Conservation (phyloP, 2,329 filamentous ascomycete species). For the Bipolaris cookei region DNA sequence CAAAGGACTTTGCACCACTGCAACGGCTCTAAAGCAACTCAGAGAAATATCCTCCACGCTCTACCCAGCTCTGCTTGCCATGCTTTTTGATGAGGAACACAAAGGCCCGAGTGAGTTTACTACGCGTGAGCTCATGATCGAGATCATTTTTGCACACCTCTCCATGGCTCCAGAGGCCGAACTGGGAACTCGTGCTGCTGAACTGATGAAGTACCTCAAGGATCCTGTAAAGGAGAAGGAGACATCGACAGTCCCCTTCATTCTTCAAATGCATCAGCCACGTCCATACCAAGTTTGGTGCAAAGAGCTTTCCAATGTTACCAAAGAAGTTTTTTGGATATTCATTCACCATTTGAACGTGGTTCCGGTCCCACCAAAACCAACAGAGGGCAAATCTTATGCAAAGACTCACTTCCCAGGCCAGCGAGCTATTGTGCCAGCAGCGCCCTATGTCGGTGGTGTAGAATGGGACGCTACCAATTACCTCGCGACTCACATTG, state of each 20-base stretch:
- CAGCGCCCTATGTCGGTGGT: slow-evolving; percentile 93
- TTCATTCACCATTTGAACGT: slow-evolving; percentile 95
- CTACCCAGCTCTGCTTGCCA: slow-evolving; percentile 82
- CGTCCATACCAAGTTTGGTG: slow-evolving; percentile 93
- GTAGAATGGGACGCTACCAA: slow-evolving; percentile 99
- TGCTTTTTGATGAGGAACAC: slow-evolving; percentile 97
- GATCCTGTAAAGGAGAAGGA: slow-evolving; percentile 76
- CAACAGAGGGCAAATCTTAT: slow-evolving; percentile 47
- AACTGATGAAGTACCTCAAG: slow-evolving; percentile 78
- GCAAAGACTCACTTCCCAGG: slow-evolving; percentile 78
- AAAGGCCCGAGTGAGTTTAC: slow-evolving; percentile 97
- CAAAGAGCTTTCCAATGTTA: slow-evolving; percentile 89
- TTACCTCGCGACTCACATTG: slow-evolving; percentile 89
- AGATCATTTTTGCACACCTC: slow-evolving; percentile 87
- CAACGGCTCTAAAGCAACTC: slow-evolving; percentile 80
- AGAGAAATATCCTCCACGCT: slow-evolving; percentile 78
- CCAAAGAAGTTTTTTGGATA: slow-evolving; percentile 99
- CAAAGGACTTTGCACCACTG: slow-evolving; percentile 93
- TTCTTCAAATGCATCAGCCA: slow-evolving; percentile 84
- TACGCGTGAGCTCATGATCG: slow-evolving; percentile 87
- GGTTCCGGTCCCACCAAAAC: slow-evolving; percentile 65
- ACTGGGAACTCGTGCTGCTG: slow-evolving; percentile 70
- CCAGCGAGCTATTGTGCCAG: slow-evolving; percentile 86
- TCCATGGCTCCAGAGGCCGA: slow-evolving; percentile 64
- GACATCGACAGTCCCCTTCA: slow-evolving; percentile 79